Evolutionary conservation across 257 asterid genomes (phyloP).

Genomic region (Plantago elongata): DNA sequence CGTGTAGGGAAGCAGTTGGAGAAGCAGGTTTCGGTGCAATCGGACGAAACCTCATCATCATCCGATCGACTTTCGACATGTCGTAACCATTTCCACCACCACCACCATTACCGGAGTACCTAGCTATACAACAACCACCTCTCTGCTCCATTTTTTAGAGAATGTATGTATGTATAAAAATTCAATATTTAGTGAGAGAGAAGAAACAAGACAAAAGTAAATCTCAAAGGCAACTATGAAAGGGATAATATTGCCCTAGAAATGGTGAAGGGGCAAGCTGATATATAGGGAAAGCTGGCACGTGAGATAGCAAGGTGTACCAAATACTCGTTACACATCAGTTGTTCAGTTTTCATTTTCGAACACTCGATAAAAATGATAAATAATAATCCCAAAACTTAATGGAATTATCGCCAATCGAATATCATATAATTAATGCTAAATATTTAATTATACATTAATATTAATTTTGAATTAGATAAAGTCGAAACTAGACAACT

Average conservation of each 20-base stretch:
- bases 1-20: slow-evolving; percentile 7
- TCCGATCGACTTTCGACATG: slow-evolving; percentile 40
- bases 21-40: slow-evolving; percentile 74
- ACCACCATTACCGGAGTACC: slow-evolving; percentile 32
- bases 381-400: too few relatives aligned
- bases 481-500: too few relatives aligned
- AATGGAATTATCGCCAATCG: too few relatives aligned
- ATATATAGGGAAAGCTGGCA: slow-evolving; percentile 24
- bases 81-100: slow-evolving; percentile 42
- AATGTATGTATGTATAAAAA: too few relatives aligned
- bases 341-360: too few relatives aligned
- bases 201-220: too few relatives aligned
- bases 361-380: too few relatives aligned
- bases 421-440: too few relatives aligned
- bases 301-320: slow-evolving; percentile 28
- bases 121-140: slow-evolving; percentile 73
- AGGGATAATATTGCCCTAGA: neutral
- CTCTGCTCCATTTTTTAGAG: slow-evolving; percentile 37
- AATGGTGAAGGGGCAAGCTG: neutral
- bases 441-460: too few relatives aligned
- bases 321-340: too few relatives aligned
- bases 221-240: neutral
- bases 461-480: too few relatives aligned
- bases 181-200: too few relatives aligned
- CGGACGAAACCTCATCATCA: slow-evolving; percentile 69